Evolutionary conservation across 495 filamentous ascomycete species (phyloP).

Genomic region (Penicillium psychrofluorescens): DNA sequence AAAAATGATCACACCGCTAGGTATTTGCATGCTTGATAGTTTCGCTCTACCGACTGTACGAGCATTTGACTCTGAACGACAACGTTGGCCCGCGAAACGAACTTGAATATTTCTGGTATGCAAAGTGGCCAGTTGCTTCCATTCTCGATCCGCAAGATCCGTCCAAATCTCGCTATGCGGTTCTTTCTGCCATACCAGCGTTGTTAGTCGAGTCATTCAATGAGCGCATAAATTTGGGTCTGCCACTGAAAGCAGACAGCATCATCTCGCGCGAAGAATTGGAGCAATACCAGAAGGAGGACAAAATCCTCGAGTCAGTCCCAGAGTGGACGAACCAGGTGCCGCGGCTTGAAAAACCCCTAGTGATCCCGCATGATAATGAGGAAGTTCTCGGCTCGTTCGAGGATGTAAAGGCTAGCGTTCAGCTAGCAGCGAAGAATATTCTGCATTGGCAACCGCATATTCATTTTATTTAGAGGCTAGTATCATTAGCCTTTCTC

Average conservation of each 20-base stretch:
- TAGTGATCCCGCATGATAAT: slow-evolving; percentile 11
- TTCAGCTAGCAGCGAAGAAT: slow-evolving; percentile 10
- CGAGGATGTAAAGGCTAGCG: slow-evolving; percentile 1
- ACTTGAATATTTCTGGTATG: too few species aligned
- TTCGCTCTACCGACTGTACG: too few species aligned
- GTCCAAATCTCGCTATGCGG: not conserved
- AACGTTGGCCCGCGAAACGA: too few species aligned
- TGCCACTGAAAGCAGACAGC: not conserved
- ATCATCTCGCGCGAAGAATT: not conserved
- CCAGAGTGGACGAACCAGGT: too few species aligned
- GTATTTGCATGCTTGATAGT: too few species aligned
- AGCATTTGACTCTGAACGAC: too few species aligned
- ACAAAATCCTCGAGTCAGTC: too few species aligned
- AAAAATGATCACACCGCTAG: too few species aligned
- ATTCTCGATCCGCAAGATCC: too few species aligned
- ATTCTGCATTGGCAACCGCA: slow-evolving; percentile 9
- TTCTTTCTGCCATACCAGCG: not conserved
- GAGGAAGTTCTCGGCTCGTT: not conserved
- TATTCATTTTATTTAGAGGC: slow-evolving; percentile 11
- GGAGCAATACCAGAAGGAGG: too few species aligned
- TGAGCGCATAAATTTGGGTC: not conserved
- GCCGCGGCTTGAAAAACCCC: slow-evolving; percentile 1
- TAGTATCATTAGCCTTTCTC: not conserved
- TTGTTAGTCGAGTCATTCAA: not conserved
- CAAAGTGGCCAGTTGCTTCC: too few species aligned